These are phyloP conservation scores for Cryptosporidium muris DNA, from an alignment of 169 alveolate genomes.

Conservation along the genomic window DNA sequence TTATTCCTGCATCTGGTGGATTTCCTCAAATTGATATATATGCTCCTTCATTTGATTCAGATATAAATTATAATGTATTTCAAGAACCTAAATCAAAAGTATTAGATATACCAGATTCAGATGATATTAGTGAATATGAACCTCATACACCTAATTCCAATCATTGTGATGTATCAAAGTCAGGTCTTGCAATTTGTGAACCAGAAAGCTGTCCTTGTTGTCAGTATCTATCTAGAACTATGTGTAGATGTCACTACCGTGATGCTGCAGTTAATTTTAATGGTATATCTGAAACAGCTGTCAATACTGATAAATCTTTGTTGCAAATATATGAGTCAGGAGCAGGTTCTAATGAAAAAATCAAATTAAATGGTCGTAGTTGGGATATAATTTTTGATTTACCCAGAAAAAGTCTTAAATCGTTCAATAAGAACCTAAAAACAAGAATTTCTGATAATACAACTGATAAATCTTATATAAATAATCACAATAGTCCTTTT, in stretches of 20 bases:
- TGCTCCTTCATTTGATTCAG: constrained; percentile 65
- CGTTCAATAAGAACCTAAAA: neutral
- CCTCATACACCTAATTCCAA: neutral
- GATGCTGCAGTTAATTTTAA: constrained; percentile 60
- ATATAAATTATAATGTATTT: constrained; percentile 31
- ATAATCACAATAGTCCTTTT: neutral
- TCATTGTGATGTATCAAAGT: neutral
- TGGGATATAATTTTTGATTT: constrained; percentile 52
- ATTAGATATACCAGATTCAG: constrained; percentile 6
- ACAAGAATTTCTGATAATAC: neutral
- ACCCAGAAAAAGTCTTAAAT: neutral
- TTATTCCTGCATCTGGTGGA: constrained; percentile 41
- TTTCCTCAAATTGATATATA: constrained; percentile 64
- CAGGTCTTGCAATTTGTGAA: neutral
- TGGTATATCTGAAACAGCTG: constrained; percentile 60
- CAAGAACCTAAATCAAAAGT: constrained; percentile 20
- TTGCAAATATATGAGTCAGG: constrained; percentile 53
- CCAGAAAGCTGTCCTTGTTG: constrained; percentile 50
- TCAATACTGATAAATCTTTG: constrained; percentile 56
- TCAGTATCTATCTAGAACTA: constrained; percentile 16
- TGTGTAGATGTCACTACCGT: constrained; percentile 52
- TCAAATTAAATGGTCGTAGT: constrained; percentile 64
- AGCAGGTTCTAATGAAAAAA: constrained; percentile 43
- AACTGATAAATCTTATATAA: neutral
- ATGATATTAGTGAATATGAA: constrained; percentile 12